Base-by-base conservation (phyloP, 2,329 filamentous ascomycete species). In the Penicillium nordicum region DNA sequence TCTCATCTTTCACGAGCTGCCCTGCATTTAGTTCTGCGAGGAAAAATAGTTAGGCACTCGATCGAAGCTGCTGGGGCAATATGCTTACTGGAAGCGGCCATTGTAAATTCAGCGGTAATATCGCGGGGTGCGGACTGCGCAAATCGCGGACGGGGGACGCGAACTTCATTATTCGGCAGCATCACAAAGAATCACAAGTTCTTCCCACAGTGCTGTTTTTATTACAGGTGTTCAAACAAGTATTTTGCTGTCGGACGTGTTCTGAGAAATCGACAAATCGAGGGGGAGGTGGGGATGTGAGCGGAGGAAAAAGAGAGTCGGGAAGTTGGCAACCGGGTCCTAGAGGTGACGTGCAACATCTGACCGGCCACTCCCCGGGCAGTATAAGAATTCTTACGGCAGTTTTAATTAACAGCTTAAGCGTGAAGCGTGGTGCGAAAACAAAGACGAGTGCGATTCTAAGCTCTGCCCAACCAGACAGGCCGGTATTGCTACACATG, bases 1-100 rank as follows among this genome's bases (percentile, higher is more conserved):
- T 86, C 43, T 89, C 90, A 90, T 97, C 92, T 77, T 97, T 97
- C 61, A 97, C 82, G 3, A 99, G 82, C 65, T 95, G 86, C 32
- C 94, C 94, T 8, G 89, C 85, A 45, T 83, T 76, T 55, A 97
- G 79, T 59, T 85, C 92, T 96, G 57, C 21, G 5, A 16, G 36
- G 38, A 44, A 10, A 55, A 46, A 54, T 5, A 38, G 37, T 64
- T 44, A 57, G 53, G 23, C 37, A 43, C 6, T 16, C 18, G 16
- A 29, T 43, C 30, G 12, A 40, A 48, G 10, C 4, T 38, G 25
- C 25, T 27, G 27, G 38, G 21, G 41, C 7, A 18, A 25, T 18
- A 30, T 9, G 49, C 64, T 60, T 70, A 84, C 82, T 78, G 41
- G 73, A 77, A 50, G 80, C 79, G 55, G 82, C 82, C 57, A 72